phyloP scores from a whole-genome alignment of 78 protist genomes.

The Dictyostelium purpureum region DNA sequence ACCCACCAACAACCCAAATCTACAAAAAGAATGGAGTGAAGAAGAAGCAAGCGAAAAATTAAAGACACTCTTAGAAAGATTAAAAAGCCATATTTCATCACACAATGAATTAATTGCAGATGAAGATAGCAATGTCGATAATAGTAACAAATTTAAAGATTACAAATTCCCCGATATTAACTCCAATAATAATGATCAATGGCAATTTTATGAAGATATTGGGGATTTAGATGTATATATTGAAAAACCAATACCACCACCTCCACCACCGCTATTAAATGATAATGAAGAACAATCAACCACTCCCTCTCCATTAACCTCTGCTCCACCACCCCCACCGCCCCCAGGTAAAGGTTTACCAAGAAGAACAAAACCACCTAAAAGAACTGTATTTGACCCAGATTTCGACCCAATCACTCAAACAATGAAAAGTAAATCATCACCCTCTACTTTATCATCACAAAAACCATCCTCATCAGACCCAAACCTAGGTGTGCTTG shows the following conservation, averaged over 20 bases:
- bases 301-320: neutral
- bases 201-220: conserved; percentile 3
- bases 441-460: neutral
- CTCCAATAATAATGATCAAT: neutral
- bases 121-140: neutral
- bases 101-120: neutral
- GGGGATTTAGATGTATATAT: neutral
- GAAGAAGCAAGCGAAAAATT: conserved; percentile 8
- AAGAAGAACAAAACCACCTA: conserved; percentile 28
- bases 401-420: neutral
- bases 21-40: neutral
- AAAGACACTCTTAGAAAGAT: neutral
- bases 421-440: neutral
- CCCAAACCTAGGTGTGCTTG: neutral
- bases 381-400: conserved; percentile 63
- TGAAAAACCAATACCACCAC: neutral
- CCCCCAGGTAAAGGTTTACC: conserved; percentile 6
- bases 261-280: conserved; percentile 25
- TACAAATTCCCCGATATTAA: neutral
- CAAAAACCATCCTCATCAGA: neutral
- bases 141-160: neutral
- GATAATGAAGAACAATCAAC: neutral
- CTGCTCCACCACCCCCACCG: conserved; percentile 32
- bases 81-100: neutral
- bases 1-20: neutral